phyloP scores from a whole-genome alignment of 2,329 filamentous ascomycete species.

The Fusarium brevicatenulatum region DNA sequence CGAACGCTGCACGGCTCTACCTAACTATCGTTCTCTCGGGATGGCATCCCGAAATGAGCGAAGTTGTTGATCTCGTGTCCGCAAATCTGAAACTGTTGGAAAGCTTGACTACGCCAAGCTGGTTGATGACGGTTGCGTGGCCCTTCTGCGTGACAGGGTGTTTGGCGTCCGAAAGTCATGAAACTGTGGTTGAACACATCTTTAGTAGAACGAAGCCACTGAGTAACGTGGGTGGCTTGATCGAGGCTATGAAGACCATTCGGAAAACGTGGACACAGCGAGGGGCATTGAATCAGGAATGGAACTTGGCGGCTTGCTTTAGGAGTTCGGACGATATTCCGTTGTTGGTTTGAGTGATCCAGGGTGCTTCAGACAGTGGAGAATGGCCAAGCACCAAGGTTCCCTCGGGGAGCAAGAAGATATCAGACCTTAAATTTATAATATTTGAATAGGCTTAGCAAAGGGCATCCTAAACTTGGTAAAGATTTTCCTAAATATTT shows the following conservation, averaged over 20 bases:
- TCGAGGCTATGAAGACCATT: constrained; percentile 1
- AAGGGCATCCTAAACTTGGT: too few relatives aligned
- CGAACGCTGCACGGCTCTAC: background rate
- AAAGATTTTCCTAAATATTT: too few relatives aligned
- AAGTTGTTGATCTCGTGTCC: background rate
- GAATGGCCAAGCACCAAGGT: accelerated
- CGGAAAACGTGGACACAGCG: constrained; percentile 1
- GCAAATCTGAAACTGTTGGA: background rate
- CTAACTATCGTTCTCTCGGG: background rate
- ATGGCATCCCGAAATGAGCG: background rate
- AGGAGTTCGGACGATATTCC: background rate
- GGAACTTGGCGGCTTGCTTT: constrained; percentile 50
- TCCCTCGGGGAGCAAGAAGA: too few relatives aligned
- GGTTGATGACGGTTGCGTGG: constrained; percentile 1
- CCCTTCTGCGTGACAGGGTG: constrained; percentile 20
- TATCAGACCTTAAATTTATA: too few relatives aligned
- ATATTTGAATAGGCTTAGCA: too few relatives aligned
- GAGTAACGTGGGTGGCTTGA: background rate
- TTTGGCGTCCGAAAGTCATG: background rate
- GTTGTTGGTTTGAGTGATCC: background rate
- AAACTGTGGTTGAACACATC: background rate
- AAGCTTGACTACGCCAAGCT: background rate
- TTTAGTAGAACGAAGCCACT: background rate
- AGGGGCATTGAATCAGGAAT: background rate
- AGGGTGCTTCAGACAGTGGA: background rate